phyloP scores from a whole-genome alignment of 163 green algal species.

The Scenedesmus sp. region DNA sequence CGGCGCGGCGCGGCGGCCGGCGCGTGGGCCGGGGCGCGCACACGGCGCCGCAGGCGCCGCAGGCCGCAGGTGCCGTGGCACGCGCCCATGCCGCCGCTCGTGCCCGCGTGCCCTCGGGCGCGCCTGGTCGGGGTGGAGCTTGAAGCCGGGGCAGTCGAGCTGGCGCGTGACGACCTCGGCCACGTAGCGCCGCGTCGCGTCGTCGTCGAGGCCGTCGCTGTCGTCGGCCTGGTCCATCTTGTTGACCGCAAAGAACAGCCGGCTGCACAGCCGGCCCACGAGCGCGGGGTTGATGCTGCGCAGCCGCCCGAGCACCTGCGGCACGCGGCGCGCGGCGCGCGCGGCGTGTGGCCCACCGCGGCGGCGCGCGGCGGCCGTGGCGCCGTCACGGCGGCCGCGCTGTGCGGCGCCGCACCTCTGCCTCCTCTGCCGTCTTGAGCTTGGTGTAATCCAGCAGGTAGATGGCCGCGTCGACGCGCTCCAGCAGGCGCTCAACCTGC shows the following conservation, averaged over 20 bases:
- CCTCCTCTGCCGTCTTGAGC: conserved; percentile 83
- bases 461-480: conserved; percentile 73
- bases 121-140: conserved; percentile 72
- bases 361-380: too few relatives aligned
- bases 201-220: conserved; percentile 62
- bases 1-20: too few relatives aligned
- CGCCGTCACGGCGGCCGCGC: too few relatives aligned
- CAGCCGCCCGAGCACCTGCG: conserved; percentile 61
- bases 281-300: conserved; percentile 73
- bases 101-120: too few relatives aligned
- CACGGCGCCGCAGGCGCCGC: background rate
- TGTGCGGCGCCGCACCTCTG: too few relatives aligned
- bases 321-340: too few relatives aligned
- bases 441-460: conserved; percentile 89
- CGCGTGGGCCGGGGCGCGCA: too few relatives aligned
- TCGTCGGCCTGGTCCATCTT: conserved; percentile 66
- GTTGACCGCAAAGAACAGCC: conserved; percentile 81
- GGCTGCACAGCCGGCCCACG: conserved; percentile 62
- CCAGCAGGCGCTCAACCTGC: conserved; percentile 80
- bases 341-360: too few relatives aligned
- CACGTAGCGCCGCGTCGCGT: conserved; percentile 77
- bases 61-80: too few relatives aligned
- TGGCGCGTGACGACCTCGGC: conserved; percentile 74
- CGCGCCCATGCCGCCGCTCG: background rate
- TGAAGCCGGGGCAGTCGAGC: conserved; percentile 69